A percentile compares a stretch with the other conserved stretches of the same genome.
Evolutionary conservation across 2,329 filamentous ascomycete species (phyloP).

Genomic region (Colletotrichum australisinense): DNA sequence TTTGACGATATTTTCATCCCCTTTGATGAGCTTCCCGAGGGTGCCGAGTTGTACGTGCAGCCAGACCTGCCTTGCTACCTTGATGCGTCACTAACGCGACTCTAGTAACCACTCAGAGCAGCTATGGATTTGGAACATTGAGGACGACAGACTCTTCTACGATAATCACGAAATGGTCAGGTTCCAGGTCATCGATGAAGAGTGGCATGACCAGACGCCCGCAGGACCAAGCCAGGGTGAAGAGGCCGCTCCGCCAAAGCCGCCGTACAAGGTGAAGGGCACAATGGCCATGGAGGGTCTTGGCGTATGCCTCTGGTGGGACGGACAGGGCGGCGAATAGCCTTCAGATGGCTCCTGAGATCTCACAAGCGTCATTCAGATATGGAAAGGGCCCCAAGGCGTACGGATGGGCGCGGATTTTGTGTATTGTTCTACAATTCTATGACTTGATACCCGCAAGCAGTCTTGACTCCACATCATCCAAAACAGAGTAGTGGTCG

Average conservation of each 20-base stretch:
- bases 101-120: slow-evolving; percentile 77
- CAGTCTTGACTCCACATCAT: slow-evolving; percentile 87
- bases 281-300: slow-evolving; percentile 73
- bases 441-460: slow-evolving; percentile 65
- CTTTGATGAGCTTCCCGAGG: slow-evolving; percentile 77
- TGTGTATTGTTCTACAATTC: slow-evolving; percentile 35
- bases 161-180: slow-evolving; percentile 91
- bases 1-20: slow-evolving; percentile 93
- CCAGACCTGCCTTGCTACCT: background rate
- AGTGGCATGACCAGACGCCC: slow-evolving; percentile 91
- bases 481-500: slow-evolving; percentile 91
- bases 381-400: background rate
- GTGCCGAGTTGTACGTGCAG: slow-evolving; percentile 77
- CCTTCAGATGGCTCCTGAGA: slow-evolving; percentile 4
- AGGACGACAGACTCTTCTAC: slow-evolving; percentile 82
- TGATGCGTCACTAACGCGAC: slow-evolving; percentile 39
- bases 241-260: slow-evolving; percentile 70
- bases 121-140: slow-evolving; percentile 86
- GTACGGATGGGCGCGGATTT: slow-evolving; percentile 4
- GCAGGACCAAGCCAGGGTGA: slow-evolving; percentile 72
- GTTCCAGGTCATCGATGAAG: slow-evolving; percentile 86
- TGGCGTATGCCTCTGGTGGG: slow-evolving; percentile 75
- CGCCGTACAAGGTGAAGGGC: slow-evolving; percentile 77
- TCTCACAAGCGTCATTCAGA: background rate
- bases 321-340: slow-evolving; percentile 42